These are phyloP conservation scores for Tephrocybe sp. DNA, from an alignment of 768 basidiomycete genomes.

Conservation along the genomic window DNA sequence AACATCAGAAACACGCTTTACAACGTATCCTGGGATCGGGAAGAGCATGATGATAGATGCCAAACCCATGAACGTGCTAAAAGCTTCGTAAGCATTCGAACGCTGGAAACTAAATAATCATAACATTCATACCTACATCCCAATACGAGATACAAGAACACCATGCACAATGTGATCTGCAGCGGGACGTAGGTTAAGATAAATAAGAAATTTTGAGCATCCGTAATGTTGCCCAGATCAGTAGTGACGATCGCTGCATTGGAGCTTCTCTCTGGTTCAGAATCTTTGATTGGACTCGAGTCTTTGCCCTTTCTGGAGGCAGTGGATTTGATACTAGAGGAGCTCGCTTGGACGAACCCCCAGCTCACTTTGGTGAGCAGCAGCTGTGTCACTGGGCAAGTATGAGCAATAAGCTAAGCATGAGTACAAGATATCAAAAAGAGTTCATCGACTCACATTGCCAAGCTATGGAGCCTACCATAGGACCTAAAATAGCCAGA, in stretches of 20 bases:
- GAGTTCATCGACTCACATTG: slow-evolving; percentile 33
- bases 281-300: slow-evolving; percentile 8
- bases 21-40: slow-evolving; percentile 57
- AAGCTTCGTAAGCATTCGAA: slow-evolving; percentile 2
- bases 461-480: slow-evolving; percentile 36
- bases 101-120: not conserved
- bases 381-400: slow-evolving; percentile 10
- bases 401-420: slow-evolving; percentile 2
- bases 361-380: slow-evolving; percentile 3
- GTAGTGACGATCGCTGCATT: slow-evolving; percentile 57
- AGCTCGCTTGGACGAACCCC: slow-evolving; percentile 10
- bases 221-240: slow-evolving; percentile 43
- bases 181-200: slow-evolving; percentile 37
- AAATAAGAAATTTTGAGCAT: slow-evolving; percentile 33
- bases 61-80: slow-evolving; percentile 57
- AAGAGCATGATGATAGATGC: slow-evolving; percentile 47
- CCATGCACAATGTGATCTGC: slow-evolving; percentile 33
- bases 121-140: slow-evolving; percentile 42
- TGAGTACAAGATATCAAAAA: slow-evolving; percentile 36
- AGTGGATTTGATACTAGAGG: slow-evolving; percentile 13
- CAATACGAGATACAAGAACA: slow-evolving; percentile 45
- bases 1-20: slow-evolving; percentile 41
- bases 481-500: slow-evolving; percentile 47
- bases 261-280: slow-evolving; percentile 8
- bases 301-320: slow-evolving; percentile 12